Conservation (phyloP, 2,329 filamentous ascomycete genomes). For the Neurospora sp. region DNA sequence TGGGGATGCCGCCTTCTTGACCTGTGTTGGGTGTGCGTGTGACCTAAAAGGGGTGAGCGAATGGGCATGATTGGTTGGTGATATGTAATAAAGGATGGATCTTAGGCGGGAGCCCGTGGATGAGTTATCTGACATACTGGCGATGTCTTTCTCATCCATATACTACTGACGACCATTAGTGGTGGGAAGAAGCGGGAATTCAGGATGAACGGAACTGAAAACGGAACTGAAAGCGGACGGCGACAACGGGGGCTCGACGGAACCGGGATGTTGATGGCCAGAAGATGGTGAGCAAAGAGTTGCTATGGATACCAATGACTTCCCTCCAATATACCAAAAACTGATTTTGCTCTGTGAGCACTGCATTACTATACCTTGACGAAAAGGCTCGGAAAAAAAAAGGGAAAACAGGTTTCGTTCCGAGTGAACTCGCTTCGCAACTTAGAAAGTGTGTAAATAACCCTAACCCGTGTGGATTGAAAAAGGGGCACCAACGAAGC, state of each 20-base stretch:
- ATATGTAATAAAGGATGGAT: background rate
- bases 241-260: background rate
- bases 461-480: background rate
- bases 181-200: background rate
- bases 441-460: background rate
- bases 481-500: background rate
- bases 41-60: background rate
- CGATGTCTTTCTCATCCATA: background rate
- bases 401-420: background rate
- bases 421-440: background rate
- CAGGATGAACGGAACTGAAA: background rate
- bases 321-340: background rate
- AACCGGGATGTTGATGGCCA: background rate
- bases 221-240: background rate
- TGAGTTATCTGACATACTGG: background rate
- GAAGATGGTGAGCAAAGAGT: background rate
- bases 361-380: background rate
- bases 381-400: background rate
- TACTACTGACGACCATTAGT: background rate
- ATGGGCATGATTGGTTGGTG: background rate
- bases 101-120: background rate
- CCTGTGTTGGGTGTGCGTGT: background rate
- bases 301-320: background rate
- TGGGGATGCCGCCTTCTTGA: constrained; percentile 3
- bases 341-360: background rate